These are phyloP conservation scores for Hanseniaspora sp. DNA, from an alignment of 1,139 yeast species.

Conservation along the genomic window DNA sequence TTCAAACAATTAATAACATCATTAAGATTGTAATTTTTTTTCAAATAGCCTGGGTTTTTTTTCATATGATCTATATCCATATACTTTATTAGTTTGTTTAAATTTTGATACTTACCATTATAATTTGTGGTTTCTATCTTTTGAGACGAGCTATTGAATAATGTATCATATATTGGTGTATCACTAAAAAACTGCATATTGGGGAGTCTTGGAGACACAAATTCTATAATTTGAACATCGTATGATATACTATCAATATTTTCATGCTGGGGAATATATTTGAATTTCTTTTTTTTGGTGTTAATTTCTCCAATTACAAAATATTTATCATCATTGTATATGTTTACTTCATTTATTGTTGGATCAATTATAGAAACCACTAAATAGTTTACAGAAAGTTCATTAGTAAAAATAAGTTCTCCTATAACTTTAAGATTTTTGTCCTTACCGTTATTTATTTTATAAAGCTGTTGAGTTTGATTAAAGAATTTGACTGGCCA, in stretches of 20 bases:
- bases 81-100: background rate
- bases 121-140: background rate
- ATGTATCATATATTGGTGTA: conserved; percentile 42
- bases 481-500: conserved; percentile 5
- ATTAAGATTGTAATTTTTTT: background rate
- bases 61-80: background rate
- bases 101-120: background rate
- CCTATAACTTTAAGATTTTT: background rate
- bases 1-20: conserved; percentile 5
- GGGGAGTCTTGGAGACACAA: conserved; percentile 62
- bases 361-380: conserved; percentile 1
- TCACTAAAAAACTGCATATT: conserved; percentile 72
- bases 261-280: conserved; percentile 17
- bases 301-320: conserved; percentile 11
- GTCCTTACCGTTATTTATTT: background rate
- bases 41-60: background rate
- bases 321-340: background rate
- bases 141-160: background rate
- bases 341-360: background rate
- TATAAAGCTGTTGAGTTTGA: background rate
- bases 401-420: background rate
- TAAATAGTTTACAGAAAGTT: background rate
- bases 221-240: conserved; percentile 40
- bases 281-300: background rate
- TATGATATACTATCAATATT: background rate